Evolutionary conservation across 139 green algal genomes (phyloP).

Genomic region (Haematococcus lacustris): DNA sequence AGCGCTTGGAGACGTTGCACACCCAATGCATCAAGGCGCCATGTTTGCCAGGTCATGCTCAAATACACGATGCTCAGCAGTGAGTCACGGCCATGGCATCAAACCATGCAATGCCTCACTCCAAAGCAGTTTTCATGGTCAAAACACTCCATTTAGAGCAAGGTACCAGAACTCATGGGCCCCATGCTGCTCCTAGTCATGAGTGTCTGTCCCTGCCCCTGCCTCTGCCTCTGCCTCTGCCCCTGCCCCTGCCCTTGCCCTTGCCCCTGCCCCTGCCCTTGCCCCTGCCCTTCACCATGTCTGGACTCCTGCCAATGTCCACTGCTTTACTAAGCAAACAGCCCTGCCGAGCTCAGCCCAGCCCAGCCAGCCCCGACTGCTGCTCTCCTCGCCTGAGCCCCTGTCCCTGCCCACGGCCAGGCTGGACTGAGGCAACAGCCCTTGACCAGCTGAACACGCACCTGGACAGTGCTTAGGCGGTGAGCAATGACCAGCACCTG

Average conservation of each 20-base stretch:
- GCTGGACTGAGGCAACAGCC: neutral
- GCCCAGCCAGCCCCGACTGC: neutral
- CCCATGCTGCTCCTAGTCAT: no score
- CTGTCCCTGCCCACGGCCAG: no score
- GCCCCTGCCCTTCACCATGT: no score
- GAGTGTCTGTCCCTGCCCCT: no score
- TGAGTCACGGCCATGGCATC: neutral
- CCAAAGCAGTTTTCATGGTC: no score
- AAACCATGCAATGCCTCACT: neutral
- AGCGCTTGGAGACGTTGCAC: neutral
- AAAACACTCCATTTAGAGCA: no score
- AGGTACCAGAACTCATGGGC: no score
- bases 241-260: no score
- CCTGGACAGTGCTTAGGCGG: constrained; percentile 14
- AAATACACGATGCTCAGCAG: neutral
- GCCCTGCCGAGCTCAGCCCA: neutral
- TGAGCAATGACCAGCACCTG: constrained; percentile 90
- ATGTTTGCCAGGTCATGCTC: neutral
- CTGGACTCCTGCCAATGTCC: no score
- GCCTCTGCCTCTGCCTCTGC: no score
- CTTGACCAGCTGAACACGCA: neutral
- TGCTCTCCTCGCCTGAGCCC: neutral
- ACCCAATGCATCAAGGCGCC: neutral
- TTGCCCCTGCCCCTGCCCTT: no score
- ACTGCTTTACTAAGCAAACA: neutral